These are phyloP conservation scores for Claviceps humidiphila DNA, from an alignment of 2,329 filamentous ascomycete species.

Conservation along the genomic window DNA sequence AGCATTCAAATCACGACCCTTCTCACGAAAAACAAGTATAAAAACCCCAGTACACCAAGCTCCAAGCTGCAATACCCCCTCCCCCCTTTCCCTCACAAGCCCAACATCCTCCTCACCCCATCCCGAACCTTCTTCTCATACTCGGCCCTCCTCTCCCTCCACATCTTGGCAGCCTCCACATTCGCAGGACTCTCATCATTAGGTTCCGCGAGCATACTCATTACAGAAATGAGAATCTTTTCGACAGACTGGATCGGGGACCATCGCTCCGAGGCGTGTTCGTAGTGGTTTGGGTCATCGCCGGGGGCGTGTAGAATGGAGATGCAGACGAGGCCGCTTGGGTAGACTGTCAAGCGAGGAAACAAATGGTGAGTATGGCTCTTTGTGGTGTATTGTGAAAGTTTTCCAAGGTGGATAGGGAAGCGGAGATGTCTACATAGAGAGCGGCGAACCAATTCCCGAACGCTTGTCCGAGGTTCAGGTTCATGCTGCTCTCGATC, in stretches of 20 bases:
- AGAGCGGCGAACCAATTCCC: too few relatives aligned
- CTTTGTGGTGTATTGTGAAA: too few relatives aligned
- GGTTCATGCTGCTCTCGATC: too few relatives aligned
- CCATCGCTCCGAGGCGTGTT: conserved; percentile 91
- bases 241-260: conserved; percentile 94
- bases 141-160: conserved; percentile 69
- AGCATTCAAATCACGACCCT: too few relatives aligned
- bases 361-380: neutral
- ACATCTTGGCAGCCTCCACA: conserved; percentile 92
- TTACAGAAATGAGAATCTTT: conserved; percentile 92
- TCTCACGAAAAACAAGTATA: neutral
- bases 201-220: conserved; percentile 95
- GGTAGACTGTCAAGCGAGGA: conserved; percentile 52
- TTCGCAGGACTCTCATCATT: conserved; percentile 97
- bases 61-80: too few relatives aligned
- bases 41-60: neutral
- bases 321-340: conserved; percentile 86
- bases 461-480: too few relatives aligned
- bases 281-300: conserved; percentile 97
- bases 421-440: too few relatives aligned
- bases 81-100: conserved; percentile 37
- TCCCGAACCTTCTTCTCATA: conserved; percentile 80
- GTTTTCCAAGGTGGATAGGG: too few relatives aligned
- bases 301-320: conserved; percentile 95
- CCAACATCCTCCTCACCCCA: conserved; percentile 66